These are phyloP conservation scores for Zelopaecilomyces penicillatus DNA, from an alignment of 2,329 filamentous ascomycete species.

Conservation along the genomic window DNA sequence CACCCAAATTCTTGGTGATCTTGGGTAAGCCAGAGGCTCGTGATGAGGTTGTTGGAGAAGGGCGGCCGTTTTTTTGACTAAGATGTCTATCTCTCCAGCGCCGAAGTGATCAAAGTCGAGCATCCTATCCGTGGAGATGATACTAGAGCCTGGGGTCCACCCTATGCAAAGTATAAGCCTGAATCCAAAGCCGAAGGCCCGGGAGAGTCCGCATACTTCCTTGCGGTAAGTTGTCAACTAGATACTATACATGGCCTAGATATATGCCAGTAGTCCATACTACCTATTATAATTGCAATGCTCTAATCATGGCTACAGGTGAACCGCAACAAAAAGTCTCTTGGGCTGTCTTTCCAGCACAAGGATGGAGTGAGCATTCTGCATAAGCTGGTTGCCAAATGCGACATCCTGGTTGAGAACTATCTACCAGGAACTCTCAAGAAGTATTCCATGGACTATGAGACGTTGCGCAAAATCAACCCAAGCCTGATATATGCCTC, in stretches of 20 bases:
- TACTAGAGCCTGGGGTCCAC: conserved; percentile 92
- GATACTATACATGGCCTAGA: neutral
- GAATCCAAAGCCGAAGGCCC: conserved; percentile 54
- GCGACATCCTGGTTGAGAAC: conserved; percentile 93
- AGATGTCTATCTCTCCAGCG: conserved; percentile 40
- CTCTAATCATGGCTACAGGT: conserved; percentile 45
- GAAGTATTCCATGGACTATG: conserved; percentile 88
- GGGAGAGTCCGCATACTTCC: conserved; percentile 91
- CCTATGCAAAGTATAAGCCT: conserved; percentile 71
- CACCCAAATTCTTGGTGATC: conserved; percentile 90
- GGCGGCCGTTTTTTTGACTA: neutral
- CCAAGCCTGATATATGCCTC: conserved; percentile 86
- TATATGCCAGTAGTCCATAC: too few species aligned
- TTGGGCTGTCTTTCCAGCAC: conserved; percentile 86
- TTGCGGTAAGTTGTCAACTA: conserved; percentile 53
- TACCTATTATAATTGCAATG: neutral
- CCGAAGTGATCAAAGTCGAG: conserved; percentile 95
- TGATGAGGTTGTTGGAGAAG: too few species aligned
- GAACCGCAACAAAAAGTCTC: conserved; percentile 94
- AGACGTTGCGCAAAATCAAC: conserved; percentile 71
- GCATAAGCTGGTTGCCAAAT: conserved; percentile 73
- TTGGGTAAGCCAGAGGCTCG: conserved; percentile 58
- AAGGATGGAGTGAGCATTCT: conserved; percentile 76
- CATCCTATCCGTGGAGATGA: conserved; percentile 88
- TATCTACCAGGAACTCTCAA: conserved; percentile 84